Conservation (phyloP, 768 basidiomycete species). For the Termitomyces heimii region DNA sequence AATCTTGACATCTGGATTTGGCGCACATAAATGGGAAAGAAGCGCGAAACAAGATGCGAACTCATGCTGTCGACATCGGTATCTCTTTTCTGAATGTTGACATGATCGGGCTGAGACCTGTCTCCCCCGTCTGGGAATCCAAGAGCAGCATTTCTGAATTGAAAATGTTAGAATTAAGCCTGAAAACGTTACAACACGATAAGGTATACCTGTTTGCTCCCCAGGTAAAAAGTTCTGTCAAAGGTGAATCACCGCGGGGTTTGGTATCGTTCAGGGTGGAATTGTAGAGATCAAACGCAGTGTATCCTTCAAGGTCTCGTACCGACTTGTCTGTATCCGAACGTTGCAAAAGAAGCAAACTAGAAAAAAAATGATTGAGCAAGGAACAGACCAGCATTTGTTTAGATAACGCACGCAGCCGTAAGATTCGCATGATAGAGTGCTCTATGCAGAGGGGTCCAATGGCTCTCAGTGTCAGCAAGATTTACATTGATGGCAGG, state of each 20-base stretch:
- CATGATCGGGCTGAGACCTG: constrained; percentile 71
- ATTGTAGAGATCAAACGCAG: constrained; percentile 91
- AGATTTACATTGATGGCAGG: constrained; percentile 76
- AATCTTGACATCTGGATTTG: constrained; percentile 80
- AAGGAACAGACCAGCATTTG: background rate
- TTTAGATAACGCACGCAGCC: constrained; percentile 44
- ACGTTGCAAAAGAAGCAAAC: constrained; percentile 69
- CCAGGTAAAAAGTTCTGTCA: constrained; percentile 79
- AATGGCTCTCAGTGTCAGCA: constrained; percentile 77
- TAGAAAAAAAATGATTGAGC: constrained; percentile 18
- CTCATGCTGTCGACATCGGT: constrained; percentile 18
- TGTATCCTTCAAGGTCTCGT: constrained; percentile 87
- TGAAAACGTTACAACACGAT: background rate
- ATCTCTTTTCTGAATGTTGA: constrained; percentile 42
- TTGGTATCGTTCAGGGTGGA: constrained; percentile 76
- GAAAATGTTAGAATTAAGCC: background rate
- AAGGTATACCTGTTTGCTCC: constrained; percentile 65
- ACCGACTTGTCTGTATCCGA: constrained; percentile 63
- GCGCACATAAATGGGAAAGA: constrained; percentile 56
- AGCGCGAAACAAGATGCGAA: constrained; percentile 36
- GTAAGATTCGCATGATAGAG: constrained; percentile 75
- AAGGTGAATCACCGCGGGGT: constrained; percentile 30
- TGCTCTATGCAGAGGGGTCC: constrained; percentile 88
- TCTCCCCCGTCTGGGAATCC: constrained; percentile 81
- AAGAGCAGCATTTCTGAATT: constrained; percentile 74